These are phyloP conservation scores for Aspergillus asperescens DNA, from an alignment of 495 filamentous ascomycete genomes.

Conservation along the genomic window DNA sequence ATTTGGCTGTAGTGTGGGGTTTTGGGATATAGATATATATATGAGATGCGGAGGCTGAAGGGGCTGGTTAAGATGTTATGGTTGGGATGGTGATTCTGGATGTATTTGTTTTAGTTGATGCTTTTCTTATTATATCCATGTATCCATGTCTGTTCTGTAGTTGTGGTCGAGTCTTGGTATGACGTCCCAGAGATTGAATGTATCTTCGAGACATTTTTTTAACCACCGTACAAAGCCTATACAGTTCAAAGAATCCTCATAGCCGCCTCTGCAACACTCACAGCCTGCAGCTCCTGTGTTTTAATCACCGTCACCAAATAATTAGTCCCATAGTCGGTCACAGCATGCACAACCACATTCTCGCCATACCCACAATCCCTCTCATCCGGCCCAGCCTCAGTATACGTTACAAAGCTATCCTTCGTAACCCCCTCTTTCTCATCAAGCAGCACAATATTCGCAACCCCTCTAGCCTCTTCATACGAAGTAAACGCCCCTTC, in stretches of 20 bases:
- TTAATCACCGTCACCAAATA: slow-evolving; percentile 20
- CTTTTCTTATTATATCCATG: too few species aligned
- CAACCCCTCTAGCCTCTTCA: slow-evolving; percentile 14
- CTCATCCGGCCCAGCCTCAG: slow-evolving; percentile 15
- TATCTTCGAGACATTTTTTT: too few species aligned
- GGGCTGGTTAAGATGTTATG: too few species aligned
- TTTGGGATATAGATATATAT: too few species aligned
- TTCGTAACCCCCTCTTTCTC: slow-evolving; percentile 9
- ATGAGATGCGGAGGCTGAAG: too few species aligned
- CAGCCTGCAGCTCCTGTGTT: slow-evolving; percentile 17
- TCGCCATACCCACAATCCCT: slow-evolving; percentile 20
- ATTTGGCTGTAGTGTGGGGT: neutral
- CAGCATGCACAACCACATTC: slow-evolving; percentile 23
- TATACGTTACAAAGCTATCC: slow-evolving; percentile 18
- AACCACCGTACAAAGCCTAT: too few species aligned
- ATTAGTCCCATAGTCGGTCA: slow-evolving; percentile 14
- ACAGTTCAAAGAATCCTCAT: slow-evolving; percentile 13
- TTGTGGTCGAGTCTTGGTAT: too few species aligned
- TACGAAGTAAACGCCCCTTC: slow-evolving; percentile 16
- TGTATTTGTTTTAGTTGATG: too few species aligned
- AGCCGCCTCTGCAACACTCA: slow-evolving; percentile 15
- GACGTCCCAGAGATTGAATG: too few species aligned
- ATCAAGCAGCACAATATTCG: slow-evolving; percentile 12
- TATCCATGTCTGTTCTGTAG: too few species aligned
- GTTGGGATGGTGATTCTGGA: too few species aligned